Base-by-base conservation (phyloP, 352 stramenopile genomes). In the Globisporangium alternatum region DNA sequence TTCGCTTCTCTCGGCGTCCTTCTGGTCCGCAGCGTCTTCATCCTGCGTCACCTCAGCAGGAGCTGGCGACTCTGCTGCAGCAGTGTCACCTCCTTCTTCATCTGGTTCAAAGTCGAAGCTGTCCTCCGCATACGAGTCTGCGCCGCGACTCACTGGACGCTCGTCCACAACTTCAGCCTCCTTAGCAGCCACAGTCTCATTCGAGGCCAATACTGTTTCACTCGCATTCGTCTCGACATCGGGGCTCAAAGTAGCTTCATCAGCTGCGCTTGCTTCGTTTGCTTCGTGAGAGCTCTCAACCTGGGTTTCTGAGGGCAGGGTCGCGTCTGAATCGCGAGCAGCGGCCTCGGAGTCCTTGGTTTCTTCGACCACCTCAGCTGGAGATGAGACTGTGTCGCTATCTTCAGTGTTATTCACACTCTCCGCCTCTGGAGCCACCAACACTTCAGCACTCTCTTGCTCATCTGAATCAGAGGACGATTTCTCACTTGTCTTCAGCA, bases 41-140 rank as follows among this genome's bases (percentile, higher is more conserved):
- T 1, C 30, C n/a, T 22, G 25, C 17, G 4, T 22, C 21, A 19
- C 8, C 22, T 39, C 49, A 25, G 9, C 28, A 39, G 25, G 22
- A 13, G 2, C 30, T 12, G 41, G 17, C 0, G 12, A 0, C 8
- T 45, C 30, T 12, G 25, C 28, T 45, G 9, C 3, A 28, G 6
- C 43, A 25, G n/a, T 7, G 10, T 22, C 43, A 44, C 44, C 25
- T 41, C 25, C 35, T 19, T 51, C 61, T 9, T 45, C 55, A 10
- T 60, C 63, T 8, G 51, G 35, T 12, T 64, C 56, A 37, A 52
- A 52, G 19, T 64, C 63, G 39, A 68, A 68, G 19, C 55, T 48
- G 6, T 64, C 63, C 8, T 64, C 63, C 13, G 56, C 63, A 22
- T 64, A 68, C 48, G 63, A 55, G 28, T 68, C 56, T 51, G 39